Evolutionary conservation across 2,329 filamentous ascomycete species (phyloP).

Genomic region (Fusarium cyanostomum): DNA sequence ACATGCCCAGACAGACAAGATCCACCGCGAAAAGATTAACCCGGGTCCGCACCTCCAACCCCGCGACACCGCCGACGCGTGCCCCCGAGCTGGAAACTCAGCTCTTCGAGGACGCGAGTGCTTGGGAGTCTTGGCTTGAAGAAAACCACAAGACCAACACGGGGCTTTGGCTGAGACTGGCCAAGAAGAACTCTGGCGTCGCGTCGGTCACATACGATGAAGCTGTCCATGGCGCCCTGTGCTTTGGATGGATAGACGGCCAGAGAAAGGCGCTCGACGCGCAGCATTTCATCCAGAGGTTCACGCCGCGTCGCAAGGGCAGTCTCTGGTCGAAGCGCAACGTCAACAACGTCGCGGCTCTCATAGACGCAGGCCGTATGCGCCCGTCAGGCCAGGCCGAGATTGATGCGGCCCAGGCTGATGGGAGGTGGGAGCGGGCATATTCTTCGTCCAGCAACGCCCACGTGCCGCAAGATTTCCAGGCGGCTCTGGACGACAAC

Average conservation of each 20-base stretch:
- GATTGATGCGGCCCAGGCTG: constrained; percentile 63
- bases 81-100: neutral
- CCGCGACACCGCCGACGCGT: rapidly evolving
- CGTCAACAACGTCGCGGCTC: constrained; percentile 58
- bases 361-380: constrained; percentile 60
- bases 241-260: constrained; percentile 72
- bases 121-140: constrained; percentile 34
- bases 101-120: constrained; percentile 21
- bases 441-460: constrained; percentile 62
- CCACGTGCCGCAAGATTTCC: constrained; percentile 60
- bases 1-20: constrained; percentile 36
- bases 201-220: constrained; percentile 58
- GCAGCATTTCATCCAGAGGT: constrained; percentile 62
- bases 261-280: constrained; percentile 57
- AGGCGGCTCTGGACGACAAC: constrained; percentile 51
- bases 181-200: constrained; percentile 57
- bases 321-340: constrained; percentile 70
- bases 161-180: constrained; percentile 59
- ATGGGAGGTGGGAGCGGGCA: constrained; percentile 67
- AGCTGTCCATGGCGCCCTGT: constrained; percentile 66
- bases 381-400: constrained; percentile 56
- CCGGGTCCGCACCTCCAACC: neutral
- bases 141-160: constrained; percentile 24
- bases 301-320: constrained; percentile 64
- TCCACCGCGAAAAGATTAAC: constrained; percentile 18